phyloP scores from a whole-genome alignment of 2,329 filamentous ascomycete species.

The Trichoderma cornu-damae region DNA sequence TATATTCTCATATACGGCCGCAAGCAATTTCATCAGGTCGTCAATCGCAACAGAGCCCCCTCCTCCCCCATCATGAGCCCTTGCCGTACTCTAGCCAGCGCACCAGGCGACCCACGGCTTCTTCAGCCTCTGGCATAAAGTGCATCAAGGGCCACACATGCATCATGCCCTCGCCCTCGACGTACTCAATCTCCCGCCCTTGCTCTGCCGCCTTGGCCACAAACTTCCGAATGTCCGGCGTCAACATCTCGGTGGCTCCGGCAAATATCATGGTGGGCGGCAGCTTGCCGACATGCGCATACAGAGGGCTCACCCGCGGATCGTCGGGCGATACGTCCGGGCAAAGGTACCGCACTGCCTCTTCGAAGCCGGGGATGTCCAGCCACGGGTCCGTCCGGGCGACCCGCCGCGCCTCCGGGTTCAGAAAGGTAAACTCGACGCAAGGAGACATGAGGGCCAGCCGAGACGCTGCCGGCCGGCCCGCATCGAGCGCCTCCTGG shows the following conservation, averaged over 20 bases:
- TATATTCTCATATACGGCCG: no score
- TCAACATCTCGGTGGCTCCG: constrained; percentile 28
- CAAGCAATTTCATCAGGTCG: background rate
- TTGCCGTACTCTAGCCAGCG: constrained; percentile 24
- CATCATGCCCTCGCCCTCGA: constrained; percentile 31
- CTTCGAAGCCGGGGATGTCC: constrained; percentile 27
- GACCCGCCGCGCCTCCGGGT: constrained; percentile 26
- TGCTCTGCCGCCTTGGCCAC: constrained; percentile 26
- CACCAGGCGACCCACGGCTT: constrained; percentile 28
- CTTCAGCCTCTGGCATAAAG: constrained; percentile 26
- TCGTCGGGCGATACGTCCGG: constrained; percentile 27
- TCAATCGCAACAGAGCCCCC: no score
- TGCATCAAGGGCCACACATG: constrained; percentile 32
- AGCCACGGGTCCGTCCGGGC: constrained; percentile 28
- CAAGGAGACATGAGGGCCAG: constrained; percentile 31
- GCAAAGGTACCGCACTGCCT: constrained; percentile 27
- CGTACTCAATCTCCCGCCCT: constrained; percentile 27
- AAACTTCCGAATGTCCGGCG: constrained; percentile 28
- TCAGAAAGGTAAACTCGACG: constrained; percentile 28
- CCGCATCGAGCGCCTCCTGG: constrained; percentile 27
- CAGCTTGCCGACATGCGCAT: constrained; percentile 26
- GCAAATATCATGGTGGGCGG: constrained; percentile 31
- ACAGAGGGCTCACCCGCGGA: constrained; percentile 28
- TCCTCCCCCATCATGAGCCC: background rate
- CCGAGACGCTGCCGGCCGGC: constrained; percentile 25